Conservation (phyloP, 352 stramenopile species). For the Phytophthora ramorum region DNA sequence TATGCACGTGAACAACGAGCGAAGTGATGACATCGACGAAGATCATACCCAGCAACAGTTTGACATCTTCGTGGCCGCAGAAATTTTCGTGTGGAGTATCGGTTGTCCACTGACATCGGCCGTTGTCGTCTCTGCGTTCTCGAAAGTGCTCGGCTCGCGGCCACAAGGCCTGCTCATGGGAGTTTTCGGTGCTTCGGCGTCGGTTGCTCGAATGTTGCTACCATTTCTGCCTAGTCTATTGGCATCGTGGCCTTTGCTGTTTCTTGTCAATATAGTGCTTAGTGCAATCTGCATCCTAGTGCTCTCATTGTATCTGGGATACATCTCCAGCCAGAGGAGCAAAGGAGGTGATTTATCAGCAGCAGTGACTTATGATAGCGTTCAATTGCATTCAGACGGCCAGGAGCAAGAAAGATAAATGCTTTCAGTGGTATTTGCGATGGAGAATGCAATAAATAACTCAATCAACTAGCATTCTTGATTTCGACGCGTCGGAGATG, state of each 20-base stretch:
- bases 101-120: constrained; percentile 62
- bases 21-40: constrained; percentile 5
- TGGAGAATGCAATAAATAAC: constrained; percentile 16
- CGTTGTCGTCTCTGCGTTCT: constrained; percentile 65
- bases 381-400: constrained; percentile 36
- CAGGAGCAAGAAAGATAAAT: constrained; percentile 14
- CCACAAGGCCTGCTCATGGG: constrained; percentile 67
- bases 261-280: constrained; percentile 52
- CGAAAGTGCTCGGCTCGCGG: constrained; percentile 57
- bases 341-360: constrained; percentile 2
- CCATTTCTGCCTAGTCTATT: constrained; percentile 64
- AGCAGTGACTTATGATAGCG: constrained; percentile 19
- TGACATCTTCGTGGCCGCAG: constrained; percentile 44
- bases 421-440: neutral
- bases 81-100: constrained; percentile 72
- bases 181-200: constrained; percentile 65
- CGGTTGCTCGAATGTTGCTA: constrained; percentile 61
- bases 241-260: constrained; percentile 49
- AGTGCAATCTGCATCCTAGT: constrained; percentile 51
- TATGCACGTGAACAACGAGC: constrained; percentile 21
- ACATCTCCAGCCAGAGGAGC: constrained; percentile 13
- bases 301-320: constrained; percentile 38
- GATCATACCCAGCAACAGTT: constrained; percentile 31
- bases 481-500: constrained; percentile 25
- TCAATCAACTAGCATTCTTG: constrained; percentile 4